Evolutionary conservation across 192 early-diverging fungal species (phyloP).

Genomic region (Entomortierella parvispora): DNA sequence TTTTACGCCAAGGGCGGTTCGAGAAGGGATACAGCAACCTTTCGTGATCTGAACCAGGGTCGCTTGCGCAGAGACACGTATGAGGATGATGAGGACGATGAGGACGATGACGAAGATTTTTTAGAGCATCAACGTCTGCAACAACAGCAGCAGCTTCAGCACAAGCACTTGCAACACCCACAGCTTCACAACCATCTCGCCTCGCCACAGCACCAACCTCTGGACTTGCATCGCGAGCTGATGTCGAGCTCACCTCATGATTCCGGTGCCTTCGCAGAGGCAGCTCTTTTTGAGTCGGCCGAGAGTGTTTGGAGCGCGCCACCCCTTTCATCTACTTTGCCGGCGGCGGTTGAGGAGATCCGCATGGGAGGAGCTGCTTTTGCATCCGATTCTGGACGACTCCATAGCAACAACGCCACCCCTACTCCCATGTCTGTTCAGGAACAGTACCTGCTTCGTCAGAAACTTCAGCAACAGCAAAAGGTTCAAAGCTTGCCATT

Average conservation of each 20-base stretch:
- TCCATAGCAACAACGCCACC: slow-evolving; percentile 29
- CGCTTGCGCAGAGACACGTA: slow-evolving; percentile 9
- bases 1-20: slow-evolving; percentile 40
- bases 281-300: slow-evolving; percentile 30
- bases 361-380: not conserved
- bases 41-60: slow-evolving; percentile 32
- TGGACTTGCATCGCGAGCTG: slow-evolving; percentile 37
- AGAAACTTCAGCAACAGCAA: slow-evolving; percentile 19
- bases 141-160: slow-evolving; percentile 10
- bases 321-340: slow-evolving; percentile 5
- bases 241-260: slow-evolving; percentile 43
- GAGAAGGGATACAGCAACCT: slow-evolving; percentile 31
- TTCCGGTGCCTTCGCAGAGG: slow-evolving; percentile 38
- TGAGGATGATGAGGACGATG: slow-evolving; percentile 31
- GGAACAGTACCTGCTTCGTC: slow-evolving; percentile 19
- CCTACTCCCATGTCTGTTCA: slow-evolving; percentile 38
- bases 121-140: slow-evolving; percentile 3
- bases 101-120: slow-evolving; percentile 17
- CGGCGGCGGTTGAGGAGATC: slow-evolving; percentile 5
- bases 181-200: not conserved
- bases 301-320: slow-evolving; percentile 48
- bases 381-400: not conserved
- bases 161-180: slow-evolving; percentile 8
- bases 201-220: slow-evolving; percentile 6
- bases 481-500: slow-evolving; percentile 2